These are phyloP conservation scores for Trifolium repens DNA, from an alignment of 306 rosid species.

Conservation along the genomic window DNA sequence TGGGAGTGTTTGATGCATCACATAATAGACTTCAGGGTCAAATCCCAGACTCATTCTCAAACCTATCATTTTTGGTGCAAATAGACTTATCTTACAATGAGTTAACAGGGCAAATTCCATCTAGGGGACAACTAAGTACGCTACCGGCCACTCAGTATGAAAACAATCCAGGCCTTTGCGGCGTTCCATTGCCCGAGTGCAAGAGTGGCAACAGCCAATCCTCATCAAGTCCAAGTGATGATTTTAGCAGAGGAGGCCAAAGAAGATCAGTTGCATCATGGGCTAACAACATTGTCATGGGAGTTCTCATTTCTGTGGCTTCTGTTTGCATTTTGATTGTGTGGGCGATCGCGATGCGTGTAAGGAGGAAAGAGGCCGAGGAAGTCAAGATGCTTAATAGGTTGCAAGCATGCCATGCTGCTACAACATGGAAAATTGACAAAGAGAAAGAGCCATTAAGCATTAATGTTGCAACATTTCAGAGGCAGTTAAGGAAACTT, in stretches of 20 bases:
- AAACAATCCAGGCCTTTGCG: constrained; percentile 94
- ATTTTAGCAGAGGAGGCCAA: constrained; percentile 49
- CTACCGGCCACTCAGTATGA: constrained; percentile 92
- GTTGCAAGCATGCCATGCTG: constrained; percentile 87
- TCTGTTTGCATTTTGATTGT: constrained; percentile 78
- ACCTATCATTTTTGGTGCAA: constrained; percentile 88
- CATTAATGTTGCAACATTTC: constrained; percentile 96
- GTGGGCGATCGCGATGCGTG: constrained; percentile 93
- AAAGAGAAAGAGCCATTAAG: constrained; percentile 94
- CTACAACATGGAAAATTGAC: constrained; percentile 97
- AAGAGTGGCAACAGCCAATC: constrained; percentile 54
- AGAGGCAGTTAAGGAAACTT: constrained; percentile 92
- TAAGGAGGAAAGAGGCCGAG: constrained; percentile 78
- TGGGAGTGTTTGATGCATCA: constrained; percentile 95
- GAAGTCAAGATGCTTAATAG: constrained; percentile 92
- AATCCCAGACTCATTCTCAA: constrained; percentile 94
- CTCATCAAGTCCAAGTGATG: constrained; percentile 47
- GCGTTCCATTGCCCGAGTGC: constrained; percentile 88
- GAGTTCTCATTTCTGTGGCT: constrained; percentile 83
- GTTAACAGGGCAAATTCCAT: constrained; percentile 86
- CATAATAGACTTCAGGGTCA: constrained; percentile 86
- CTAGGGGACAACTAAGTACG: constrained; percentile 89
- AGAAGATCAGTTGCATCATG: constrained; percentile 63
- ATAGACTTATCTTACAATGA: constrained; percentile 90
- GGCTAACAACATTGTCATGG: constrained; percentile 87